Base-by-base conservation (phyloP, 202 grass and related monocot species). In the Alloteropsis angusta region DNA sequence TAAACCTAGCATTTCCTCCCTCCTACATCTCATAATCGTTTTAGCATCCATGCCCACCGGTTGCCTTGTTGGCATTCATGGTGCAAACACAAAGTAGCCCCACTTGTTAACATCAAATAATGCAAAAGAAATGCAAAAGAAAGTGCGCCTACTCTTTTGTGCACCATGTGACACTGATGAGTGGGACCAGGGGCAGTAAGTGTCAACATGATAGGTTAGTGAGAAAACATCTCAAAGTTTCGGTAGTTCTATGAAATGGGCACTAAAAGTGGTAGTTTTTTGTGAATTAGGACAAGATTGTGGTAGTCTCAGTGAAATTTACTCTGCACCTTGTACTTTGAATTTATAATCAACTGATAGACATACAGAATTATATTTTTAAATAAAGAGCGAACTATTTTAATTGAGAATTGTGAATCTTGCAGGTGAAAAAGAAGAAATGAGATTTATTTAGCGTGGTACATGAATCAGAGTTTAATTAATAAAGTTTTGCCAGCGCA, bases 401-500 rank as follows among this genome's bases (percentile, higher is more conserved):
- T 47, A 16, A 28, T 53, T 53, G 2, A 54, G 9, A 42, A 50
- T 48, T 23, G 11, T 8, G 12, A 77, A 45, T 5, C n/a, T 35
- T 65, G 23, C 5, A 60, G 18, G 25, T 30, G 9, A 14, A 26
- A 66, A 18, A 41, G 3, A 71, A 23, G 7, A 15, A 18, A 63
- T 3, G 58, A 1, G 26, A 79, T 37, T 83, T 21, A 44, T 67
- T 60, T 79, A 26, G n/a, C 54, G 74, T 47, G 46, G 60, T 64
- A 45, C 49, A 54, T 18, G 39, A 43, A 22, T 38, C 18, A 35
- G 4, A 23, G 25, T 47, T 78, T 61, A 63, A 80, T 57, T 14
- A 56, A 45, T 46, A 32, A 61, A 76, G 11, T 32, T 46, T 47
- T 80, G 81, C 76, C 74, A 88, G 75, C 75, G 42, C 76, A 76